Evolutionary conservation across 192 early-diverging fungal species (phyloP), one percentile per base, ranked within the genome.

Genomic region (Coemansia sp.): DNA sequence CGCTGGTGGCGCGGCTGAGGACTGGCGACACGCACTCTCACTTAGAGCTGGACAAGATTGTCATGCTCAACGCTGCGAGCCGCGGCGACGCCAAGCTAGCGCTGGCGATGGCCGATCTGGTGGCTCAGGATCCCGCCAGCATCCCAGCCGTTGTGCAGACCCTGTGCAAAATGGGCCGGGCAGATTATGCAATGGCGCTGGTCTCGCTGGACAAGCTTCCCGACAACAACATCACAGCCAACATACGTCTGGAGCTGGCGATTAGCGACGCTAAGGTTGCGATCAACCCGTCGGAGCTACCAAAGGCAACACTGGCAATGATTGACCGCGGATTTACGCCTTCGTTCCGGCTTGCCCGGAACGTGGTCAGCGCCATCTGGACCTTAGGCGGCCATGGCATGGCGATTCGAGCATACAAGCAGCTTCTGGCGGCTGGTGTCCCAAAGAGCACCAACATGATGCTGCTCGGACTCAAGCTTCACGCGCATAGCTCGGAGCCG

Each of bases 141-240:
- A 38, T 54, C 10, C 52, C 61, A 5, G 17, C 17, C 2, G 53
- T 57, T 2, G 58, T 70, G 23, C 34, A 39, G 10, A 45, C 52
- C 2, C 51, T 77, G 17, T 58, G 52, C 46, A 48, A 3, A 8
- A 39, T 36, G 17, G 53, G 40, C n/a, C 49, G 47, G 25, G 38
- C 36, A 5, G 41, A 38, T 0, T 25, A 10, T 8, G 14, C 23
- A 8, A n/a, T n/a, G 2, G 44, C 31, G 26, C 8, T 68, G 28
- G 55, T 52, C 8, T 38, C 50, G 38, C 34, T 60, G 2, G 1
- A 21, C 4, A 29, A 40, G 19, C 60, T 52, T 21, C 62, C 67
- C 7, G 56, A 53, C 17, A 77, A 70, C 55, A 77, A 69, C 23
- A 27, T 38, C 4, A 64, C 58, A 2, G 67, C 58, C 34, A 70